These are phyloP conservation scores for Myxozyma mucilagina DNA, from an alignment of 805 yeast species.

Conservation along the genomic window DNA sequence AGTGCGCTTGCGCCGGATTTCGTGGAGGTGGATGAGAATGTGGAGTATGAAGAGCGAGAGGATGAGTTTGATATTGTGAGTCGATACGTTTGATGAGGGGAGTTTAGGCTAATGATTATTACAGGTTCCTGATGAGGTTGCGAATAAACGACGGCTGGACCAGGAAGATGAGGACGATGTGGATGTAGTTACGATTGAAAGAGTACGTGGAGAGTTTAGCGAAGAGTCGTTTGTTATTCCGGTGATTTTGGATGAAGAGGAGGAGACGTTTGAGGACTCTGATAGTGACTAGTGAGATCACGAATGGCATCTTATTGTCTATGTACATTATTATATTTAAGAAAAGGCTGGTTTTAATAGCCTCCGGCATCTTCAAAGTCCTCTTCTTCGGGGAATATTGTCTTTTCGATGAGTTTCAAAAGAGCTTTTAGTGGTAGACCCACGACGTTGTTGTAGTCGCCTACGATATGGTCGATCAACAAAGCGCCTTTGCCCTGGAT, in stretches of 20 bases:
- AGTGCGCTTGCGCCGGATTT: constrained; percentile 95
- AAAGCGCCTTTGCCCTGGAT: constrained; percentile 69
- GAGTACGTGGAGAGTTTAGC: constrained; percentile 55
- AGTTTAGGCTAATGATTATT: constrained; percentile 29
- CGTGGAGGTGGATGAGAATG: constrained; percentile 89
- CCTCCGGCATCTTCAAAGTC: constrained; percentile 11
- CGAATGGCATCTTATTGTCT: not conserved
- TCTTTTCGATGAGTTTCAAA: constrained; percentile 46
- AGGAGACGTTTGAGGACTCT: constrained; percentile 27
- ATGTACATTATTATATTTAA: not conserved
- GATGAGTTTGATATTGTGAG: constrained; percentile 81
- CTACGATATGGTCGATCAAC: constrained; percentile 61
- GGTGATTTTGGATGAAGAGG: constrained; percentile 39
- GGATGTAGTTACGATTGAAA: constrained; percentile 66
- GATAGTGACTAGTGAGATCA: constrained; percentile 18
- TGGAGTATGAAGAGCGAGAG: constrained; percentile 82
- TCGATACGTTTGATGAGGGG: not conserved
- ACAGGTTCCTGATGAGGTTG: constrained; percentile 52
- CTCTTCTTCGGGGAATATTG: constrained; percentile 35
- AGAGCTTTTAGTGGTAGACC: constrained; percentile 77
- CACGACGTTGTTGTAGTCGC: constrained; percentile 84
- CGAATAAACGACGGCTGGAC: constrained; percentile 59
- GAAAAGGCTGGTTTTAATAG: not conserved
- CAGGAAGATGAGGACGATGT: constrained; percentile 61
- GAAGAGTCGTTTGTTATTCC: constrained; percentile 63